Conservation (phyloP, 257 asterid species). For the Linderniella brevidens region DNA sequence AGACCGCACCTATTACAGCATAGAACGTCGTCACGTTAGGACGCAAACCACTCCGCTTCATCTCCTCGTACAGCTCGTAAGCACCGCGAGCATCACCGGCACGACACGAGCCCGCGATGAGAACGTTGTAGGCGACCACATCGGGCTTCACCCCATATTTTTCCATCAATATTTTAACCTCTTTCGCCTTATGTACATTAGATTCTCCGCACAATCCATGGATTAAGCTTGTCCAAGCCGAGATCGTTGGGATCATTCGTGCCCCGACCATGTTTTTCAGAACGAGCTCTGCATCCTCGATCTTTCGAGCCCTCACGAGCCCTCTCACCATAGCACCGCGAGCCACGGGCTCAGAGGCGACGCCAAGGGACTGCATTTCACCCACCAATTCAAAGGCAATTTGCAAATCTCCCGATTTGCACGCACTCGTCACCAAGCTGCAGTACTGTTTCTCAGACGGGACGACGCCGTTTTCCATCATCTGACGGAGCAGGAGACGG, state of each 20-base stretch:
- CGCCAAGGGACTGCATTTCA: constrained; percentile 37
- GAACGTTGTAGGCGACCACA: constrained; percentile 64
- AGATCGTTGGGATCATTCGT: constrained; percentile 36
- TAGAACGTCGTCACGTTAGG: constrained; percentile 56
- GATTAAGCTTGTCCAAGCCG: constrained; percentile 66
- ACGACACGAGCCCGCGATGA: constrained; percentile 43
- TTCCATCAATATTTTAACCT: constrained; percentile 49
- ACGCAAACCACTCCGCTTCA: constrained; percentile 40
- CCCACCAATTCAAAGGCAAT: constrained; percentile 47
- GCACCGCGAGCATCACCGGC: constrained; percentile 26
- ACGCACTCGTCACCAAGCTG: constrained; percentile 51
- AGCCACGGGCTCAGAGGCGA: constrained; percentile 25
- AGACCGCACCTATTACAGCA: constrained; percentile 29
- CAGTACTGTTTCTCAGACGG: constrained; percentile 52
- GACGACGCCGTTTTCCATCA: constrained; percentile 37
- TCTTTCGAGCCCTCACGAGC: constrained; percentile 46
- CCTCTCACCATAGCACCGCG: constrained; percentile 78
- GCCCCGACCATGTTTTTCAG: constrained; percentile 50
- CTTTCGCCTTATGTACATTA: constrained; percentile 36
- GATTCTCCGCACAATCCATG: constrained; percentile 55
- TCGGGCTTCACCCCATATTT: constrained; percentile 47
- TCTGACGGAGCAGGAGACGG: constrained; percentile 27
- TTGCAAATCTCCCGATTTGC: constrained; percentile 46
- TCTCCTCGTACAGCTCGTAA: constrained; percentile 54
- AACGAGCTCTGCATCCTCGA: constrained; percentile 44